Evolutionary conservation across 352 stramenopile genomes (phyloP).

Genomic region (Phytophthora tentaculata): DNA sequence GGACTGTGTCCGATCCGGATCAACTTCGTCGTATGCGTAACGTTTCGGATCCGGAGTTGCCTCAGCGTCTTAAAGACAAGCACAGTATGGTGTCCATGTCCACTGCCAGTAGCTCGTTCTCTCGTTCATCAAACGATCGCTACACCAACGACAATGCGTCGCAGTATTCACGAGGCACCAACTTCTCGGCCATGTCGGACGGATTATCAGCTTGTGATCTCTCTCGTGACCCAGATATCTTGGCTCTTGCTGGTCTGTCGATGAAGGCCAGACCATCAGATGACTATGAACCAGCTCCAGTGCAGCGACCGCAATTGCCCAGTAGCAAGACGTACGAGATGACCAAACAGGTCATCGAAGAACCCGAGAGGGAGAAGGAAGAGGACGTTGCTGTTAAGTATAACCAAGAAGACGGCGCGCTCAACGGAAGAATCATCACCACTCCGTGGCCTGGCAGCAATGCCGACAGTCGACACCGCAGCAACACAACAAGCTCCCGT

Average conservation of each 20-base stretch:
- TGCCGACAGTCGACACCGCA: constrained; percentile 26
- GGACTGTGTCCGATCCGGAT: constrained; percentile 43
- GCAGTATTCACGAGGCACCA: constrained; percentile 42
- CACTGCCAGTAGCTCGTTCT: constrained; percentile 64
- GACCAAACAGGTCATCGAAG: constrained; percentile 21
- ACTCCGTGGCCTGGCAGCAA: constrained; percentile 24
- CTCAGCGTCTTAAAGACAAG: constrained; percentile 42
- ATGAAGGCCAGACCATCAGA: constrained; percentile 39
- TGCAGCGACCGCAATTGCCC: constrained; percentile 14
- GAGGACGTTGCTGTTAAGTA: too few relatives aligned
- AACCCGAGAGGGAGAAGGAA: constrained; percentile 24
- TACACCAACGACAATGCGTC: constrained; percentile 40
- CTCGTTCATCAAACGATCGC: constrained; percentile 40
- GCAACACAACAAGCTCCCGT: constrained; percentile 22
- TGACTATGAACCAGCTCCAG: constrained; percentile 28
- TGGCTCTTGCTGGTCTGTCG: constrained; percentile 59
- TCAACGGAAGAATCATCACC: constrained; percentile 12
- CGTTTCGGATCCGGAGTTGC: constrained; percentile 36
- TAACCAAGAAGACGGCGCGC: too few relatives aligned
- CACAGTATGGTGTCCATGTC: constrained; percentile 62
- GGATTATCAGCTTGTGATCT: constrained; percentile 46
- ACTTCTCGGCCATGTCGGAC: constrained; percentile 56
- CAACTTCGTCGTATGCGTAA: constrained; percentile 42
- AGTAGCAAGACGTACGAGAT: constrained; percentile 21
- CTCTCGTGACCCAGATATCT: constrained; percentile 56